Evolutionary conservation across 106 monocot genomes (phyloP), one percentile per base, ranked within the genome.

Genomic region (Dioscorea zingiberensis): DNA sequence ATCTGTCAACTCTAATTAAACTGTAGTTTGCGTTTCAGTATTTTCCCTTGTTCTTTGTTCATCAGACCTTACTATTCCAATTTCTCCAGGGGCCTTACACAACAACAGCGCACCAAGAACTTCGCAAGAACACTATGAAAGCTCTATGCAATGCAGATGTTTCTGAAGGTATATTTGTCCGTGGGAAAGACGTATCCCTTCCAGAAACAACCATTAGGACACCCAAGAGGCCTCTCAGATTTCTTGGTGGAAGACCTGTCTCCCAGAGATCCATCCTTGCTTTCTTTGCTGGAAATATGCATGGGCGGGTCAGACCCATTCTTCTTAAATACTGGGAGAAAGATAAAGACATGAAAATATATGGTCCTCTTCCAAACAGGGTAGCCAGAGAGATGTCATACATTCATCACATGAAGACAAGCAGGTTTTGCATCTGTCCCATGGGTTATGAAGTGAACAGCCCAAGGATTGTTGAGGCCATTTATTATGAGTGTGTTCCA

Each of bases 391-490:
- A 64, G 23, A 83, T 82, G 81, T 79, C 82, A 1, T 88, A 87
- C 26, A 19, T 54, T 13, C 66, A 87, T 66, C 92, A 93, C 58
- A 93, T 93, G 85, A 87, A 87, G 44, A 79, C 84, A 16, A 87
- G 82, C 63, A 93, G 75, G 60, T 87, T 71, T 54, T 87, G 92
- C 73, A 80, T 88, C 48, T 93, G 87, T 54, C 92, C 87, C 5
- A 85, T 93, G 87, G 87, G 84, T 1, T 93, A 80, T 67, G 87
- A 93, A 74, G 91, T 92, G 16, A 92, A 92, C 71, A 87, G 91
- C 64, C 91, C 91, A 1, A 84, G 91, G 68, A 92, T 92, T 45
- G 87, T 92, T 18, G 87, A 87, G 61, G 87, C 91, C 14, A 80
- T 92, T 55, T 87, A 92, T 47, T 84, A 87, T 38, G 91, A 84